Base-by-base conservation (phyloP, 495 filamentous ascomycete species). In the Xylaria grammica region DNA sequence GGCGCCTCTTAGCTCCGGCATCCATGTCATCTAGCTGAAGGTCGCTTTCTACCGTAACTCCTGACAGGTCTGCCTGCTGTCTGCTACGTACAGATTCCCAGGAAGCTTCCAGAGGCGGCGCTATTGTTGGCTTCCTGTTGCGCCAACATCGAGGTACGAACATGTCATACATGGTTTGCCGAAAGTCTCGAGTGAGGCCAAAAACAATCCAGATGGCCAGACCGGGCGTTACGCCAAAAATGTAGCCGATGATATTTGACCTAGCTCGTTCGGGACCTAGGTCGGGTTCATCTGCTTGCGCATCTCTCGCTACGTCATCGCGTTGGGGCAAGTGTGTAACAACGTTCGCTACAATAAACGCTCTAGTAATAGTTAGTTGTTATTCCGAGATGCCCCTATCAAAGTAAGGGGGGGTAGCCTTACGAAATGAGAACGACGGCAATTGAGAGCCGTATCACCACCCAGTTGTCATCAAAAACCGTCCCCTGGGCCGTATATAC, bases 201-300 rank as follows among this genome's bases (percentile, higher is more conserved):
- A 71, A 71, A 5, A 71, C 63, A 45, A 71, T 53, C 55, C 56
- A 69, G 20, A 71, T 63, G 11, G 67, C 63, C 29, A 71, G 53
- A 11, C 66, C 69, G 10, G 69, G 69, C 8, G 69, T 69, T 17
- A 71, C 67, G 9, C 66, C 69, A 19, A 51, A 66, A 15, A 67
- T 69, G 40, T 71, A 71, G 1, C 69, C 69, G 15, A 69, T 48
- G 51, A 71, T 71, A 29, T 67, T 69, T 10, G 67, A 67, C 34
- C 64, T 67, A 3, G 67, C 67, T 54, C 65, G 49, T 38, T 54
- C 64, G 22, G 61, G 29, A 11, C 67, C 50, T 3, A 69, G n/a
- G 56, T 69, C 67, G 4, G 67, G 64, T 20, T 30, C 60, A 2
- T 52, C 26, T 3, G 65, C 59, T 49, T 63, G 34, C 20, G 60